Percentiles rank a stretch among this genome's conserved stretches.
Evolutionary conservation across 1,139 yeast genomes (phyloP).

Genomic region (Kurtzmaniella quercitrusa): DNA sequence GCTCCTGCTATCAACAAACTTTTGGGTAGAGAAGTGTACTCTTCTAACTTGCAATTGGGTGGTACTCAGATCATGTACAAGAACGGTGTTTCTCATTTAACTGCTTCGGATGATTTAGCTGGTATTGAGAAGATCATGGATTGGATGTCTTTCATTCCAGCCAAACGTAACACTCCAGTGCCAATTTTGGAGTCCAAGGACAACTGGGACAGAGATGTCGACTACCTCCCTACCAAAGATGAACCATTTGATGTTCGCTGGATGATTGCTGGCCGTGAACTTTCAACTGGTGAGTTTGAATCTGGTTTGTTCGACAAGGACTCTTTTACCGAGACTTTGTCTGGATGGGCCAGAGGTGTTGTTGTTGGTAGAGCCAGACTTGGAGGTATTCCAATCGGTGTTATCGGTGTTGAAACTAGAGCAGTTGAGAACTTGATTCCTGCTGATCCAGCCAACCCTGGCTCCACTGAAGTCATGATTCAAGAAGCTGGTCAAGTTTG

Average conservation of each 20-base stretch:
- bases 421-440: conserved; percentile 85
- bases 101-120: conserved; percentile 92
- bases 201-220: conserved; percentile 91
- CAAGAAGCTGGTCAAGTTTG: conserved; percentile 99
- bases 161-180: conserved; percentile 83
- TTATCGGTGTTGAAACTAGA: conserved; percentile 92
- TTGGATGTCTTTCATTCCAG: conserved; percentile 96
- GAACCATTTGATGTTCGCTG: conserved; percentile 90
- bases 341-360: conserved; percentile 98
- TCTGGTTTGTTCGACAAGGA: conserved; percentile 85
- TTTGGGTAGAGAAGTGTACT: conserved; percentile 93
- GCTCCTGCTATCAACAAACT: conserved; percentile 98
- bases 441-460: conserved; percentile 98
- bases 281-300: conserved; percentile 67
- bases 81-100: conserved; percentile 95
- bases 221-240: conserved; percentile 66
- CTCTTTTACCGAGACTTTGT: conserved; percentile 94
- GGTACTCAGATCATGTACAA: conserved; percentile 98
- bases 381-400: conserved; percentile 98
- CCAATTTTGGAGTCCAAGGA: conserved; percentile 84
- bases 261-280: conserved; percentile 83
- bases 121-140: conserved; percentile 93
- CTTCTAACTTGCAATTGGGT: conserved; percentile 95
- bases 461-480: conserved; percentile 77
- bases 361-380: conserved; percentile 98